Percentiles rank a stretch among this genome's conserved stretches.
These are phyloP conservation scores for Boletus insuetus DNA, from an alignment of 768 basidiomycete species.

Conservation along the genomic window DNA sequence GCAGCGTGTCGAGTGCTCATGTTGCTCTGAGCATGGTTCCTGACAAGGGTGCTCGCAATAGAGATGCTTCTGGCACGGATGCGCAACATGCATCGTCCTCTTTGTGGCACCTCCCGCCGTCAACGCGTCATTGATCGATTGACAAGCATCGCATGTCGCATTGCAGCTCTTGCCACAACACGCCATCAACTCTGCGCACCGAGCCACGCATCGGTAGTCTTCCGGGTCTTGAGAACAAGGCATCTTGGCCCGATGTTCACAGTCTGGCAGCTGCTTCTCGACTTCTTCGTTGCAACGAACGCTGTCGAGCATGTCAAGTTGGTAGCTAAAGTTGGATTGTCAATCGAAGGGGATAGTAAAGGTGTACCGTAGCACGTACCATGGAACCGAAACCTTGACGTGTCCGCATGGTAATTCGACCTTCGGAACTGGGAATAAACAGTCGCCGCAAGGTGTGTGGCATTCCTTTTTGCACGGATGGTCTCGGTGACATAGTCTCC, in stretches of 20 bases:
- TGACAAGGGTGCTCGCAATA: slow-evolving; percentile 58
- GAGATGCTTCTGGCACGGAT: slow-evolving; percentile 49
- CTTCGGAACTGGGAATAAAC: slow-evolving; percentile 43
- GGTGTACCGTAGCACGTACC: slow-evolving; percentile 36
- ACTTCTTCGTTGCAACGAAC: slow-evolving; percentile 45
- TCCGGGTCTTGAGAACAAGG: slow-evolving; percentile 46
- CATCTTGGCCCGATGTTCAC: slow-evolving; percentile 52
- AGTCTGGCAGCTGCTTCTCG: slow-evolving; percentile 43
- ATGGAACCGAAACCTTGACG: slow-evolving; percentile 39
- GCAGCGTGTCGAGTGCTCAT: slow-evolving; percentile 50
- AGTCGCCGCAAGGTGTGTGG: slow-evolving; percentile 50
- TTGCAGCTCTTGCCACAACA: slow-evolving; percentile 56
- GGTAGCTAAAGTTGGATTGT: slow-evolving; percentile 35
- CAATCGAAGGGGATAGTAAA: neutral
- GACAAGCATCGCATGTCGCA: slow-evolving; percentile 50
- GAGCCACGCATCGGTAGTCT: slow-evolving; percentile 35
- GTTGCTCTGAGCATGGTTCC: slow-evolving; percentile 45
- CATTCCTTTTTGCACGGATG: slow-evolving; percentile 62
- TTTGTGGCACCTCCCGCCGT: slow-evolving; percentile 2
- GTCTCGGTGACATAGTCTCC: slow-evolving; percentile 47
- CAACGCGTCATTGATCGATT: slow-evolving; percentile 17
- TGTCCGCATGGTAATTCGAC: slow-evolving; percentile 63
- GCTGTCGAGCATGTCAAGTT: slow-evolving; percentile 42
- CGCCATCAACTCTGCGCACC: slow-evolving; percentile 43
- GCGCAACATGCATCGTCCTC: slow-evolving; percentile 39